phyloP scores from a whole-genome alignment of 306 rosid genomes.

The Quercus gilva region DNA sequence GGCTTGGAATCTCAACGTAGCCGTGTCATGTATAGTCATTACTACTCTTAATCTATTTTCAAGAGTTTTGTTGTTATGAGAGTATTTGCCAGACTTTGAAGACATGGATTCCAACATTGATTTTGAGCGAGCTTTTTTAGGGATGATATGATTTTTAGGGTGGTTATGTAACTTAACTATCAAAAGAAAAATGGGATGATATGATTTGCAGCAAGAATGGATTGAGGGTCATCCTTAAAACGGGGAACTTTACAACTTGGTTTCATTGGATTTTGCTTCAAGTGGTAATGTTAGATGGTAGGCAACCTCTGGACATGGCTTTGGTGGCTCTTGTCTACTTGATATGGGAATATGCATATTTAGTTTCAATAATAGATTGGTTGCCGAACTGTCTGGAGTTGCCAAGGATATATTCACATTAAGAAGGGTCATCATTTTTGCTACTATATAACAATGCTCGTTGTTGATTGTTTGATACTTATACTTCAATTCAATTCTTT shows the following conservation, averaged over 20 bases:
- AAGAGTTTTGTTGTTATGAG: slow-evolving; percentile 16
- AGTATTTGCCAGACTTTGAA: slow-evolving; percentile 12
- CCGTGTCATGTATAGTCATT: slow-evolving; percentile 12
- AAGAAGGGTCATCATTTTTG: slow-evolving; percentile 6
- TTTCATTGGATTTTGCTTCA: slow-evolving; percentile 19
- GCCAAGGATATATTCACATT: neutral
- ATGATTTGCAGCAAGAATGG: slow-evolving; percentile 16
- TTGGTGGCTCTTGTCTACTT: neutral
- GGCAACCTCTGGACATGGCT: slow-evolving; percentile 15
- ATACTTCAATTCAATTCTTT: neutral
- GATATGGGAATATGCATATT: slow-evolving; percentile 4
- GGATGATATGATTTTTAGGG: slow-evolving; percentile 14
- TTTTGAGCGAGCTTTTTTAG: slow-evolving; percentile 24
- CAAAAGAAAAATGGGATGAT: neutral
- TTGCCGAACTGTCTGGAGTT: slow-evolving; percentile 16
- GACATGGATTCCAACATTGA: neutral
- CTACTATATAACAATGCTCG: neutral
- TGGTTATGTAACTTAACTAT: too few relatives aligned
- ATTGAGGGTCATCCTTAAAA: slow-evolving; percentile 12
- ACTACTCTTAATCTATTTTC: neutral
- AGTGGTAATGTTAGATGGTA: slow-evolving; percentile 11
- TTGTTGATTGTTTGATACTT: neutral
- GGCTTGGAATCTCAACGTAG: slow-evolving; percentile 11
- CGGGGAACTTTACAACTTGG: slow-evolving; percentile 16
- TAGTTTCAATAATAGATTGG: neutral